Conservation (phyloP, 352 stramenopile genomes). For the Phytophthora capsici region DNA sequence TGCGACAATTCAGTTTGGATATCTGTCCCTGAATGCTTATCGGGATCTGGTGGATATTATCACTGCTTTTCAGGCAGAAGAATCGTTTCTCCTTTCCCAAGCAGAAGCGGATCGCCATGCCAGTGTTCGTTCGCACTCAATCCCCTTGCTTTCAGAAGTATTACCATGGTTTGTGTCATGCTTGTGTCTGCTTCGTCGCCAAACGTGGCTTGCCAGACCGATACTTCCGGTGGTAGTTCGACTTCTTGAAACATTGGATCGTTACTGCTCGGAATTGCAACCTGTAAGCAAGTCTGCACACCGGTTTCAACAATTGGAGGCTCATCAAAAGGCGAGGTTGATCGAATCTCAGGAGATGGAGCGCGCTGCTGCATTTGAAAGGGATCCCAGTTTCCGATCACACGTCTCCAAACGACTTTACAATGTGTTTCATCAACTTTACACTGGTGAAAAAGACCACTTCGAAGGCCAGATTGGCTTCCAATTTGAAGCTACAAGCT, state of each 20-base stretch:
- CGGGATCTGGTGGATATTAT: constrained; percentile 58
- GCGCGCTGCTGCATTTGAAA: constrained; percentile 55
- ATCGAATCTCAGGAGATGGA: constrained; percentile 78
- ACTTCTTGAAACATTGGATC: constrained; percentile 70
- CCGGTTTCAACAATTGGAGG: constrained; percentile 69
- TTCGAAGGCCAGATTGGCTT: constrained; percentile 92
- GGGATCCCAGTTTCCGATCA: constrained; percentile 46
- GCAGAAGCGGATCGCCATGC: constrained; percentile 34
- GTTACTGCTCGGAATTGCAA: constrained; percentile 75
- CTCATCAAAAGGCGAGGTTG: constrained; percentile 56
- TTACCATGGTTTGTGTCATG: constrained; percentile 84
- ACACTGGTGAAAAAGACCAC: constrained; percentile 90
- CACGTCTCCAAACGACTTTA: constrained; percentile 79
- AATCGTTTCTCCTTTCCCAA: constrained; percentile 46
- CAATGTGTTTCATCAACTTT: constrained; percentile 90
- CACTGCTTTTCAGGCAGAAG: constrained; percentile 56
- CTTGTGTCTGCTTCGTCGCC: constrained; percentile 79
- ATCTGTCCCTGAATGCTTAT: constrained; percentile 65
- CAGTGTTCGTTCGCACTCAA: constrained; percentile 44
- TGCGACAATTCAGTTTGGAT: constrained; percentile 67
- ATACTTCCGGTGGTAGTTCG: constrained; percentile 71
- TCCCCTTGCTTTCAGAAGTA: constrained; percentile 68
- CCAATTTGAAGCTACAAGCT: constrained; percentile 87
- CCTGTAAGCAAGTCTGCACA: constrained; percentile 67
- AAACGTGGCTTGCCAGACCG: constrained; percentile 78